Base-by-base conservation (phyloP, 345 rosid species). In the Eucalyptus erythrocorys region DNA sequence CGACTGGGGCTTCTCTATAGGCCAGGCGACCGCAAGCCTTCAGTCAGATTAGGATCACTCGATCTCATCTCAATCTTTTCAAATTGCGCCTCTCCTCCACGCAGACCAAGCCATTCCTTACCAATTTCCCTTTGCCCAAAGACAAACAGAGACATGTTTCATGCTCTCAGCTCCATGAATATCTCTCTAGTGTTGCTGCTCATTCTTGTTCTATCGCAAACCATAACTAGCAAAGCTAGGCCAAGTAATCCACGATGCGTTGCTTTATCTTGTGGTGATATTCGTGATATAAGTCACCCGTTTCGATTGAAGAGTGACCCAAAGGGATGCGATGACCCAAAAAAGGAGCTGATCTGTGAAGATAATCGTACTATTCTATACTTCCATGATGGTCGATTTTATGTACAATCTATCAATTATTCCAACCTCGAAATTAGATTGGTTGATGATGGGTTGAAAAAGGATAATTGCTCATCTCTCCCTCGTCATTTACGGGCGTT, bases 351-450 rank as follows among this genome's bases (percentile, higher is more conserved):
- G 7, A 4, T 8, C 0, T 68, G 80, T 68, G 80, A 68, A 68
- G 13, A 68, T 34, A 34, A 34, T 32, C 13, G 43, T 3, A 17
- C 24, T 17, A 6, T 68, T 8, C 0, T 68, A 4, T 68, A 68
- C 2, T 34, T 8, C 0, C 2, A 4, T 16, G 43, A 8, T 68
- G 24, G 24, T 0, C 43, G 30, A 55, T 55, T 55, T 1, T 55
- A 55, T 4, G 61, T 55, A 2, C 61, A 24, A 1, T 24, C 6
- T 55, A 55, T 53, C 12, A 8, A 53, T 0, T 53, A 53, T 53
- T 53, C 59, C 0, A 22, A 4, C 10, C 1, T 1, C 2, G 0
- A 1, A 24, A 24, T 55, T 2, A 24, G 3, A 55, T 55, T 55
- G 13, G 61, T 55, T 24, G 61, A 55, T 55, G 30, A 55, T 55